Percentiles rank a stretch among this genome's conserved stretches.
phyloP scores from a whole-genome alignment of 2,329 filamentous ascomycete species.

The Colletotrichum musae region DNA sequence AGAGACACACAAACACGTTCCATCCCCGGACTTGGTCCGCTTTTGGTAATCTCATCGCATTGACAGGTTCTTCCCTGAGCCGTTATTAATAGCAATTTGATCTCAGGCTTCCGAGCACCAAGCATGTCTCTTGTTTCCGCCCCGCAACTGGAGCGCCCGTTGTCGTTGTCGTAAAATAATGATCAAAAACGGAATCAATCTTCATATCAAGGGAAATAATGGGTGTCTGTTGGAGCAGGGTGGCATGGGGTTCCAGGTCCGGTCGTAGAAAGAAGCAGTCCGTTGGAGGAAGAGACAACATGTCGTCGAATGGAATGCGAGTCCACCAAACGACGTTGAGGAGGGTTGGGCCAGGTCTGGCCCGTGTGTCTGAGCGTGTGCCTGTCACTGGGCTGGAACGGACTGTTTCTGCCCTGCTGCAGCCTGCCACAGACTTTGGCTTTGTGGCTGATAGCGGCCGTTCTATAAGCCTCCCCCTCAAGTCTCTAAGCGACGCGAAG shows the following conservation, averaged over 20 bases:
- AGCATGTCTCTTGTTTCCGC: background rate
- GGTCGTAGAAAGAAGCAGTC: background rate
- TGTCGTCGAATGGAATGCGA: conserved; percentile 32
- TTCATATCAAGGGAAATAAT: conserved; percentile 9
- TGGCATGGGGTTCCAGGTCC: too few relatives aligned
- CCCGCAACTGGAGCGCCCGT: conserved; percentile 10
- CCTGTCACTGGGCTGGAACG: conserved; percentile 1
- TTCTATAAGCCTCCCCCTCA: background rate
- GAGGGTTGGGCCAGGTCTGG: conserved; percentile 18
- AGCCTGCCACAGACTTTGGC: background rate
- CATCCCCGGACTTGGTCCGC: conserved; percentile 30
- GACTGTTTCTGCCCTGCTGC: background rate
- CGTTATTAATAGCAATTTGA: conserved; percentile 29
- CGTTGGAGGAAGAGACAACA: conserved; percentile 33
- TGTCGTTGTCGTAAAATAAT: background rate
- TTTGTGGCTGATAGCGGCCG: conserved; percentile 24
- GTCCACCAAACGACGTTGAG: conserved; percentile 29
- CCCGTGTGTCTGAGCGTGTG: conserved; percentile 10
- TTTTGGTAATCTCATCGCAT: conserved; percentile 39
- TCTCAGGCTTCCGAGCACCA: conserved; percentile 20
- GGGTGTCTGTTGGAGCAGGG: conserved; percentile 1
- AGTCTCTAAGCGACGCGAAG: background rate
- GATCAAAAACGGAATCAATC: conserved; percentile 5
- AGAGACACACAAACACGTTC: conserved; percentile 28
- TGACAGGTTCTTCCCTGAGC: conserved; percentile 22